Conservation (phyloP, 192 early-diverging fungal genomes). For the Coemansia sp. region DNA sequence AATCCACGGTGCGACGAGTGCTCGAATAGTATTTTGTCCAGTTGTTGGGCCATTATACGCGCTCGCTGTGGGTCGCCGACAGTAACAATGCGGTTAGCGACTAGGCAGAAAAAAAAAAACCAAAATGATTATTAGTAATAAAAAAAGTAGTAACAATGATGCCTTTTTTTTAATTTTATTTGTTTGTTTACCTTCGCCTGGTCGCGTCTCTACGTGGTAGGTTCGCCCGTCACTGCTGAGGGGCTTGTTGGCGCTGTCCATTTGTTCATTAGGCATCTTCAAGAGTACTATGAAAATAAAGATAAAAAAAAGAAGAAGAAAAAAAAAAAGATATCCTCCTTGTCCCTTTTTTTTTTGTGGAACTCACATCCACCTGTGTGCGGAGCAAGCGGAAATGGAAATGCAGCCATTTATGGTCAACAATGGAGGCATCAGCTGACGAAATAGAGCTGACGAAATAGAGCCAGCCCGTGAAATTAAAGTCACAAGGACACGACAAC, state of each 20-base stretch:
- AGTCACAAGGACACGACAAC: neutral
- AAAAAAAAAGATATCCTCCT: neutral
- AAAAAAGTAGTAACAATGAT: neutral
- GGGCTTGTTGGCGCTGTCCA: slow-evolving; percentile 81
- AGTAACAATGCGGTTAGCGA: slow-evolving; percentile 86
- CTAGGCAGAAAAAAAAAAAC: slow-evolving; percentile 1
- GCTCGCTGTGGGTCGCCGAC: slow-evolving; percentile 87
- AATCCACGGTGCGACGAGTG: slow-evolving; percentile 77
- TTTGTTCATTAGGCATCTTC: slow-evolving; percentile 34
- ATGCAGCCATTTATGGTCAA: too few relatives aligned
- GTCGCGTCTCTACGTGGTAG: slow-evolving; percentile 80
- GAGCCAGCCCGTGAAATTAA: neutral
- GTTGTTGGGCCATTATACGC: slow-evolving; percentile 59
- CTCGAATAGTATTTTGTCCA: slow-evolving; percentile 64
- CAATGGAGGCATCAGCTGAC: neutral
- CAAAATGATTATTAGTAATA: neutral
- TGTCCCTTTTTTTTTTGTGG: slow-evolving; percentile 3
- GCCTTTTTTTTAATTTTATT: neutral
- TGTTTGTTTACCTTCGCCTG: slow-evolving; percentile 59
- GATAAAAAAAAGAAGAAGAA: neutral
- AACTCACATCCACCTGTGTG: too few relatives aligned
- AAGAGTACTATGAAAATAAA: neutral
- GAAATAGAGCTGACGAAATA: neutral
- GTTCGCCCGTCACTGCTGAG: slow-evolving; percentile 73
- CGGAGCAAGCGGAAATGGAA: too few relatives aligned